Evolutionary conservation across 169 alveolate genomes (phyloP).

Genomic region (Plasmodium inui): DNA sequence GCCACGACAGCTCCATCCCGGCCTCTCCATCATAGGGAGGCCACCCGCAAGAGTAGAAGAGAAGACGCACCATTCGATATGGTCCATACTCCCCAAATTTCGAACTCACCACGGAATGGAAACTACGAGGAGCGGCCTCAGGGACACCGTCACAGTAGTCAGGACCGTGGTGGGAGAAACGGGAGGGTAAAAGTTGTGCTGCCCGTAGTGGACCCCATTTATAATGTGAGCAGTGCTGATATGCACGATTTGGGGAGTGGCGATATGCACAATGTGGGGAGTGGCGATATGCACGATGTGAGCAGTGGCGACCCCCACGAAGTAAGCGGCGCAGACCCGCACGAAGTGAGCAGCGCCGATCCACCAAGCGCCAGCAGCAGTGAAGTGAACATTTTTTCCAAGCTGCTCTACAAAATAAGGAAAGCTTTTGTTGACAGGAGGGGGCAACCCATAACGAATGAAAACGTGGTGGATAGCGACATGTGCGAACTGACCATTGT

Average conservation of each 20-base stretch:
- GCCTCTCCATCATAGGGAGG: background rate
- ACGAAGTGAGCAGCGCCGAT: background rate
- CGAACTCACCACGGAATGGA: background rate
- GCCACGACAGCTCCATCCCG: background rate
- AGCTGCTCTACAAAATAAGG: slow-evolving; percentile 16
- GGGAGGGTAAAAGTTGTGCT: background rate
- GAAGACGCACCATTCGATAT: background rate
- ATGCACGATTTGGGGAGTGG: background rate
- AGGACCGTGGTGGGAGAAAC: background rate
- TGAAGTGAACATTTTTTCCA: slow-evolving; percentile 7
- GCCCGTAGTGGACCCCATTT: background rate
- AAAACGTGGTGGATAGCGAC: slow-evolving; percentile 11
- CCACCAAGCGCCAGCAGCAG: background rate
- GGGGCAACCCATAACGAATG: slow-evolving; percentile 71
- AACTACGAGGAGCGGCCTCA: background rate
- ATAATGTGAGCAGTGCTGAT: background rate
- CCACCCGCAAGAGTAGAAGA: background rate
- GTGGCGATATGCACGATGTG: background rate
- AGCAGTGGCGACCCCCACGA: background rate
- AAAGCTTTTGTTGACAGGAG: slow-evolving; percentile 25
- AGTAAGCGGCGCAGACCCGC: background rate
- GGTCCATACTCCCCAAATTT: background rate
- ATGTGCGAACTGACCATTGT: slow-evolving; percentile 25
- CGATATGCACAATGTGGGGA: background rate
- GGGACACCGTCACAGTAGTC: background rate